Conservation (phyloP, 257 asterid genomes). For the Solanum gracilifrons region DNA sequence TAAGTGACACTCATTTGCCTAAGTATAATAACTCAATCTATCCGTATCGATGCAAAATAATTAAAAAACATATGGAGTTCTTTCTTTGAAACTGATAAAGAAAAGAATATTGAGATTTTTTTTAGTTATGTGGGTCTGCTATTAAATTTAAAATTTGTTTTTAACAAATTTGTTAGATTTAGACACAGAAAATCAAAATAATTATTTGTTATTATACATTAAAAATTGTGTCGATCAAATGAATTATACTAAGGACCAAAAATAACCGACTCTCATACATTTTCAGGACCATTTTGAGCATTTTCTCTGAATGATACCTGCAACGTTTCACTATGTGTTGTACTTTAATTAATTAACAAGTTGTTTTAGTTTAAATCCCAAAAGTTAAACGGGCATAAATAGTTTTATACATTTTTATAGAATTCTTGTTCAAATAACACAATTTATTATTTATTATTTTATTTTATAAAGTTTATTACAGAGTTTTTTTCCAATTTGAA, state of each 20-base stretch:
- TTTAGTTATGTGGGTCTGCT: accelerated
- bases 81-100: neutral
- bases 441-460: neutral
- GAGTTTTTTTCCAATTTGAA: neutral
- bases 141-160: no score
- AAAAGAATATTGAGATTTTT: no score
- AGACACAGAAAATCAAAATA: accelerated
- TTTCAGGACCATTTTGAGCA: no score
- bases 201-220: no score
- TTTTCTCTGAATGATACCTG: neutral
- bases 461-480: neutral
- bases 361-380: neutral
- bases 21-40: no score
- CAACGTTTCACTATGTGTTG: neutral
- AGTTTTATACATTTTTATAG: neutral
- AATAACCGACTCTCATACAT: no score
- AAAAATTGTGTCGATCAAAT: no score
- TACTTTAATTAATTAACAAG: neutral
- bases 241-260: no score
- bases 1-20: neutral
- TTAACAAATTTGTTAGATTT: no score
- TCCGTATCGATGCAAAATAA: neutral
- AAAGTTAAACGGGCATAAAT: neutral
- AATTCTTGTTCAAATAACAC: neutral
- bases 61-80: neutral